Evolutionary conservation across 2,329 filamentous ascomycete genomes (phyloP), one percentile per base, ranked within the genome.

Genomic region (Achaetomium macrosporum): DNA sequence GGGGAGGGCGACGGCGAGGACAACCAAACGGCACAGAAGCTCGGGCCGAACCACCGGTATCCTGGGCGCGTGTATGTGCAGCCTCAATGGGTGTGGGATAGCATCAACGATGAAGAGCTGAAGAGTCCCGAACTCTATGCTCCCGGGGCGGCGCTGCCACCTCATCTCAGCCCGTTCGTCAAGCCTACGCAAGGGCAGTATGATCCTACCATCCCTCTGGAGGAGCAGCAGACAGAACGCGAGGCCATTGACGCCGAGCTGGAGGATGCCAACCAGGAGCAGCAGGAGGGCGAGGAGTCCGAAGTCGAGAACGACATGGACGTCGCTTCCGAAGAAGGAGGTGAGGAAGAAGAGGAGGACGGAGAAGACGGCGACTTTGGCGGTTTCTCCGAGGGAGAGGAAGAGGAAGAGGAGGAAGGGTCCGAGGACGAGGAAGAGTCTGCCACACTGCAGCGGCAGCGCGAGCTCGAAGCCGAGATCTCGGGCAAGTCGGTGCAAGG

Each of bases 41-140:
- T 83, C 51, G 75, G 68, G 25, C 70, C 70, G 54, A 87, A 88
- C 64, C 83, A 83, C 58, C 83, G 90, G 56, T 86, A 97, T 57
- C 90, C 92, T n/a, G 92, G 92, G 35, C 81, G 93, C 60, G 90
- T 84, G 58, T 99, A 99, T 63, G 74, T 99, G 51, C 93, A 99
- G 73, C 93, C 93, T 17, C 93, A 99, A 68, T 99, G 95, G 92
- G 84, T 99, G 4, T 99, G 93, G 93, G 93, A 99, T 66, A 92
- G 88, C 64, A 75, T 96, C 68, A 99, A 99, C 68, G 88, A 93
- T 42, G 89, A 90, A 57, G 90, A 92, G 70, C 75, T 99, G 51
- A 84, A 96, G 68, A 81, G 87, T 59, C 83, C 91, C 31, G 90
- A 96, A 66, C 72, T 91, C 35, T 99, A 99, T 65, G 88, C 86